These are phyloP conservation scores for Syzygium jambos DNA, from an alignment of 345 rosid species.

Conservation along the genomic window DNA sequence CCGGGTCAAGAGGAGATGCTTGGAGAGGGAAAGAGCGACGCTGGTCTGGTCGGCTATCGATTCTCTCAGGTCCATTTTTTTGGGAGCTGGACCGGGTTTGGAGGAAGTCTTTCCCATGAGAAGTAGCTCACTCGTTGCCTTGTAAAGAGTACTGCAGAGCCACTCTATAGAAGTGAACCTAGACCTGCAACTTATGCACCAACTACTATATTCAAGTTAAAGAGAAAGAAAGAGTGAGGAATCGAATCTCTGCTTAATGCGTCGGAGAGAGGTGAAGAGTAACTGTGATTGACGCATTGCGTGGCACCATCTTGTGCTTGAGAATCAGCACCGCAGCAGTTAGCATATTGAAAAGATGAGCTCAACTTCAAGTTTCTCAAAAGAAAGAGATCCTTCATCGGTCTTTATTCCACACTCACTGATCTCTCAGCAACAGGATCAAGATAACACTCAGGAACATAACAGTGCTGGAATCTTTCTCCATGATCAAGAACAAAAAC, in stretches of 20 bases:
- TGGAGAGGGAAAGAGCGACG: slow-evolving; percentile 38
- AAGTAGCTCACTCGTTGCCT: neutral
- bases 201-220: neutral
- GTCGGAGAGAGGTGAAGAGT: neutral
- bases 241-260: neutral
- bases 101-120: neutral
- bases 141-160: neutral
- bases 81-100: neutral
- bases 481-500: slow-evolving; percentile 7
- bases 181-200: neutral
- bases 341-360: neutral
- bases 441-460: slow-evolving; percentile 5
- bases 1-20: slow-evolving; percentile 30
- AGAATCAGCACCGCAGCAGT: neutral
- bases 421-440: neutral
- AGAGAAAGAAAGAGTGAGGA: neutral
- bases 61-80: slow-evolving; percentile 55
- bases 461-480: neutral
- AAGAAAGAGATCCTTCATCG: neutral
- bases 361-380: neutral
- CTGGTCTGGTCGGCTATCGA: slow-evolving; percentile 47
- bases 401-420: neutral
- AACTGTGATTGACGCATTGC: neutral
- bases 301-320: neutral
- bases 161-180: neutral